Evolutionary conservation across 768 basidiomycete species (phyloP).

Genomic region (Podaxis rugospora): DNA sequence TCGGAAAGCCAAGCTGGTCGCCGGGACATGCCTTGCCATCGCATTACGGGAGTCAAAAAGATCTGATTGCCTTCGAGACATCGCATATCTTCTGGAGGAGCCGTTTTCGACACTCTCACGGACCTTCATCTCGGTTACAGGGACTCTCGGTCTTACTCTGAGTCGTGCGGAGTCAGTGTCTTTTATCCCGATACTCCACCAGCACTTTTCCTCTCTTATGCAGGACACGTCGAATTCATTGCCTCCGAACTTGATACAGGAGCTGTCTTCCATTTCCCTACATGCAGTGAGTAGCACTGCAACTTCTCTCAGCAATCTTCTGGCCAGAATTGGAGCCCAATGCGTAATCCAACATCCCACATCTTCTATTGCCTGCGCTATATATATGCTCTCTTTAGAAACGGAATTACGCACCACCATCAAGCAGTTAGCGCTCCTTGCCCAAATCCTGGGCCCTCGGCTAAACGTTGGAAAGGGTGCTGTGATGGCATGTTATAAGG

Average conservation of each 20-base stretch:
- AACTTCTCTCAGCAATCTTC: constrained; percentile 37
- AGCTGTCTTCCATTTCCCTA: constrained; percentile 37
- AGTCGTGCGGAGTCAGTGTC: constrained; percentile 52
- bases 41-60: constrained; percentile 68
- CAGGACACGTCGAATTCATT: constrained; percentile 24
- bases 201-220: constrained; percentile 42
- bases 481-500: constrained; percentile 68
- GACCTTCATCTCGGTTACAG: constrained; percentile 47
- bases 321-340: constrained; percentile 29
- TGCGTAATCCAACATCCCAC: constrained; percentile 30
- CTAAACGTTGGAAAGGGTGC: constrained; percentile 46
- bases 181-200: constrained; percentile 53
- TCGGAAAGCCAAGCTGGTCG: constrained; percentile 60
- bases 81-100: constrained; percentile 63
- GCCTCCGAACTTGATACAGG: constrained; percentile 29
- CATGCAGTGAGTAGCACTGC: constrained; percentile 41
- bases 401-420: constrained; percentile 52
- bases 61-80: constrained; percentile 62
- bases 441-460: constrained; percentile 49
- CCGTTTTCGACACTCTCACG: constrained; percentile 47
- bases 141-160: constrained; percentile 51
- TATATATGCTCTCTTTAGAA: constrained; percentile 69
- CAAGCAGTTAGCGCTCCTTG: constrained; percentile 51
- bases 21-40: constrained; percentile 65
- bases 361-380: constrained; percentile 59